phyloP scores from a whole-genome alignment of 2,329 filamentous ascomycete genomes.

The Alternaria hordeiaustralica region DNA sequence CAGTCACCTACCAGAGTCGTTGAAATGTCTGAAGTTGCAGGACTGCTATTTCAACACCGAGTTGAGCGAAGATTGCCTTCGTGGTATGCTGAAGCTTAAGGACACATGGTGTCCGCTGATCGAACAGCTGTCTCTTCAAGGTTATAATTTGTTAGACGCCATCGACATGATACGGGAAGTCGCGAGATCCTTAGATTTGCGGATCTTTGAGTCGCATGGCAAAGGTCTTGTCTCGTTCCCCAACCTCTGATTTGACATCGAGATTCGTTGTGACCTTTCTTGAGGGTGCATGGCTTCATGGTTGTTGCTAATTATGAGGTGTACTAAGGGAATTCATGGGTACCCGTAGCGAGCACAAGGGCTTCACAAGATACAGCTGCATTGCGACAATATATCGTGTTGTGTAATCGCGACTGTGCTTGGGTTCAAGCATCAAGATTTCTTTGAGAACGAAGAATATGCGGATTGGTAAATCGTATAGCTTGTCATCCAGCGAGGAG shows the following conservation, averaged over 20 bases:
- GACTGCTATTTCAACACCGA: neutral
- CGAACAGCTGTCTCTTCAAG: neutral
- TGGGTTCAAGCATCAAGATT: neutral
- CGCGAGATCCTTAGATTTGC: neutral
- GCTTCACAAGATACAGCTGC: accelerated
- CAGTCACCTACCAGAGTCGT: neutral
- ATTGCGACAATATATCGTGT: neutral
- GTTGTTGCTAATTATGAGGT: neutral
- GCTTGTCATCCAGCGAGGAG: neutral
- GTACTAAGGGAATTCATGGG: neutral
- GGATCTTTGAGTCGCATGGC: neutral
- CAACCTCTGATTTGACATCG: neutral
- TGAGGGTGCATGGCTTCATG: neutral
- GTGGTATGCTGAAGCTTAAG: neutral
- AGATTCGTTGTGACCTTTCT: neutral
- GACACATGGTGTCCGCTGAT: conserved; percentile 4
- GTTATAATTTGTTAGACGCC: neutral
- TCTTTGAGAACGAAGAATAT: neutral
- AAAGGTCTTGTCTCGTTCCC: neutral
- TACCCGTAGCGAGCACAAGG: neutral
- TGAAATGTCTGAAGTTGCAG: neutral
- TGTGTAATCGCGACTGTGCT: neutral
- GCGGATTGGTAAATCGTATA: neutral
- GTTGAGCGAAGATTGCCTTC: neutral
- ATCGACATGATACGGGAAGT: neutral